phyloP scores from a whole-genome alignment of 371 early-diverging fungal genomes.

The Neoconidiobolus thromboides region DNA sequence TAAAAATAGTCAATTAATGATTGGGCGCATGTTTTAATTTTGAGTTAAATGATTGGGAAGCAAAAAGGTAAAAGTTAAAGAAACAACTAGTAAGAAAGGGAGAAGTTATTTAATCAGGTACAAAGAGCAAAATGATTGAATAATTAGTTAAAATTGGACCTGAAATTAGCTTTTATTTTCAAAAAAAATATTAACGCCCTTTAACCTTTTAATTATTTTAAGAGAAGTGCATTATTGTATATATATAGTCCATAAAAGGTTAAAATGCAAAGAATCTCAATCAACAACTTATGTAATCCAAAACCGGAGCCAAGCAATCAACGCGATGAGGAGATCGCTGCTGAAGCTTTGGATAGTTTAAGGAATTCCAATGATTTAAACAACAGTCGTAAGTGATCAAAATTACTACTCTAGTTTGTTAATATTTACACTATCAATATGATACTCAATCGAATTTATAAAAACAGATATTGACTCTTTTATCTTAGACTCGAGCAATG shows the following conservation, averaged over 20 bases:
- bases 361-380: background rate
- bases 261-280: slow-evolving; percentile 7
- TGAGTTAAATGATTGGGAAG: too few relatives aligned
- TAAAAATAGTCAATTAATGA: too few relatives aligned
- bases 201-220: too few relatives aligned
- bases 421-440: background rate
- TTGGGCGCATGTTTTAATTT: too few relatives aligned
- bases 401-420: background rate
- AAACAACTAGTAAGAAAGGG: too few relatives aligned
- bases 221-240: too few relatives aligned
- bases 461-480: background rate
- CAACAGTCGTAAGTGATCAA: background rate
- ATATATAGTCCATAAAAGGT: background rate
- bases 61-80: too few relatives aligned
- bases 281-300: slow-evolving; percentile 7
- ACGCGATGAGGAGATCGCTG: slow-evolving; percentile 6
- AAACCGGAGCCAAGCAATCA: background rate
- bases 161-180: too few relatives aligned
- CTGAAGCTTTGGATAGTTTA: slow-evolving; percentile 8
- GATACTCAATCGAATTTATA: background rate
- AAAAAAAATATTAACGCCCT: too few relatives aligned
- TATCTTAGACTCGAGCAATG: background rate
- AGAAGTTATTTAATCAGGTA: too few relatives aligned
- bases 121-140: too few relatives aligned
- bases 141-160: too few relatives aligned